phyloP scores from a whole-genome alignment of 208 protist genomes.

The Trypanosoma rangeli region DNA sequence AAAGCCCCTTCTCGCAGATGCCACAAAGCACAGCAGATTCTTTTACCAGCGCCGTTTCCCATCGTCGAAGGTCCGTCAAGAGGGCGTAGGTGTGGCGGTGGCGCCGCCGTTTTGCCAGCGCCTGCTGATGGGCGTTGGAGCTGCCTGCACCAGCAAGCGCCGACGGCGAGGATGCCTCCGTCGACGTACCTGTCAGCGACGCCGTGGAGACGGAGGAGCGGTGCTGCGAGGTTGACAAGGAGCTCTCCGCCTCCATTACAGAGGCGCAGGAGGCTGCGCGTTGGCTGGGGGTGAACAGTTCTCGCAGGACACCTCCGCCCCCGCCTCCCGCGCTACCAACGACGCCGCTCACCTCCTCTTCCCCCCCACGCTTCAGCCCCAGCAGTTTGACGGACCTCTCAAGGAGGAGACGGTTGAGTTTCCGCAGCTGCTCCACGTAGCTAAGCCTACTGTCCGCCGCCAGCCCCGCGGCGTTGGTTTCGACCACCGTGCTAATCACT shows the following conservation, averaged over 20 bases:
- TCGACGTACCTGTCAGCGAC: not conserved
- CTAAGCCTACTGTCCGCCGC: constrained; percentile 21
- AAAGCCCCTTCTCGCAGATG: constrained; percentile 5
- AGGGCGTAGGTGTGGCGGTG: constrained; percentile 33
- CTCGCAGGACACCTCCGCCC: not conserved
- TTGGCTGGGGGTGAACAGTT: not conserved
- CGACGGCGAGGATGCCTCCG: not conserved
- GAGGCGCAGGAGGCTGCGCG: constrained; percentile 1
- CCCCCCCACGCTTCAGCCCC: constrained; percentile 24
- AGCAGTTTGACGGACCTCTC: constrained; percentile 44
- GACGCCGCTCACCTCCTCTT: constrained; percentile 16
- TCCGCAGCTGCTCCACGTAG: constrained; percentile 30
- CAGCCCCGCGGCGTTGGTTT: constrained; percentile 34
- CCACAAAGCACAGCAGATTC: constrained; percentile 6
- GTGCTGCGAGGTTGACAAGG: not conserved
- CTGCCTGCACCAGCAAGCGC: not conserved
- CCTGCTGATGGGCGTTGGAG: not conserved
- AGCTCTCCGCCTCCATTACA: constrained; percentile 7
- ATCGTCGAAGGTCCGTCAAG: constrained; percentile 51
- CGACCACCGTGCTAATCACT: constrained; percentile 33
- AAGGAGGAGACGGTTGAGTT: constrained; percentile 37
- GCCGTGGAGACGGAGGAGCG: constrained; percentile 12
- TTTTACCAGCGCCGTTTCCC: constrained; percentile 34
- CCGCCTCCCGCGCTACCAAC: not conserved
- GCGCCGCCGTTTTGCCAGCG: constrained; percentile 25